Percentiles rank a stretch among this genome's conserved stretches.
Evolutionary conservation across 768 basidiomycete genomes (phyloP).

Genomic region (Trametes sanguinea): DNA sequence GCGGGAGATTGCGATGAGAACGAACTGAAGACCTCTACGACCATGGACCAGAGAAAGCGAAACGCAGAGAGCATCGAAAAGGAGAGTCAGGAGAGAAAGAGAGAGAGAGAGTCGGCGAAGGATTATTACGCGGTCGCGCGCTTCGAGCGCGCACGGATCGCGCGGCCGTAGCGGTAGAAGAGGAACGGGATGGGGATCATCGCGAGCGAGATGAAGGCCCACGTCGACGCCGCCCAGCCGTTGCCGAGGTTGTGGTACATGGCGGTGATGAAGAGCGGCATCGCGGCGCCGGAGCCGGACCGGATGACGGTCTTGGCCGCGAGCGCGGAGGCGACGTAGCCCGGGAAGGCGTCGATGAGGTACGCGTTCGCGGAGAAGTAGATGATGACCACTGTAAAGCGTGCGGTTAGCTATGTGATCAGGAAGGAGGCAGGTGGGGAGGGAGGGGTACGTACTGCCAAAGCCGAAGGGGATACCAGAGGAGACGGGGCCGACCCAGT

Average conservation of each 20-base stretch:
- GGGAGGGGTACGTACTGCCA: conserved; percentile 29
- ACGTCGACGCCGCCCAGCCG: conserved; percentile 40
- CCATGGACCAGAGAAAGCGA: conserved; percentile 3
- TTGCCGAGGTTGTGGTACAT: conserved; percentile 44
- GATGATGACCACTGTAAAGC: conserved; percentile 35
- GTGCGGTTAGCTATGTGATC: background rate
- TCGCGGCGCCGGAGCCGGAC: conserved; percentile 39
- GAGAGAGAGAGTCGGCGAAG: background rate
- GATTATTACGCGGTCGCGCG: conserved; percentile 22
- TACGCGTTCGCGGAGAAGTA: conserved; percentile 45
- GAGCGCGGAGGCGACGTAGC: conserved; percentile 42
- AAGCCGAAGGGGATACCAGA: conserved; percentile 43
- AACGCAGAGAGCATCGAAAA: background rate
- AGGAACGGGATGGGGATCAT: conserved; percentile 33
- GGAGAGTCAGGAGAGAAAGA: background rate
- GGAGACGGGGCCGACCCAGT: conserved; percentile 40
- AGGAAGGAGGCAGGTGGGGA: background rate
- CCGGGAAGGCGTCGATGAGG: conserved; percentile 43
- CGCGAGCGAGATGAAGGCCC: conserved; percentile 39
- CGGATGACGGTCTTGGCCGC: conserved; percentile 42
- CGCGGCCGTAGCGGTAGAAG: conserved; percentile 25
- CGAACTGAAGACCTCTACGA: background rate
- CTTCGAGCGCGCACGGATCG: conserved; percentile 27
- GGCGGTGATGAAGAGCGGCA: conserved; percentile 40
- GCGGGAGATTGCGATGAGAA: background rate